phyloP scores from a whole-genome alignment of 208 protist genomes.

The Novymonas esmeraldas region DNA sequence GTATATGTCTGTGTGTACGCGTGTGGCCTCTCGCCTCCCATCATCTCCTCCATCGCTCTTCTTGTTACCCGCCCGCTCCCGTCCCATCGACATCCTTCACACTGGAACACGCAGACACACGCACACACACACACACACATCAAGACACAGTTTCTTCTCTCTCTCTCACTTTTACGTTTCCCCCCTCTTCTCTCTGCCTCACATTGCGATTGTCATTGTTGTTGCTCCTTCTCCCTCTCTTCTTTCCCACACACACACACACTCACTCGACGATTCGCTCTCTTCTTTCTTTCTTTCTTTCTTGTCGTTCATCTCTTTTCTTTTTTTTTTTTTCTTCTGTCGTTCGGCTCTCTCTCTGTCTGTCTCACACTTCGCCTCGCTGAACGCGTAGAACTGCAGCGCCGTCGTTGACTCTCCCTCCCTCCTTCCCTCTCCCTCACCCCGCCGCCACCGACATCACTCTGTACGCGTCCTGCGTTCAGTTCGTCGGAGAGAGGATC shows the following conservation, averaged over 20 bases:
- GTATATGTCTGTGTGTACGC: no score
- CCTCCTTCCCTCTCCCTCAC: constrained; percentile 6
- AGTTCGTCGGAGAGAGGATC: no score
- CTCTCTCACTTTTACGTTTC: neutral
- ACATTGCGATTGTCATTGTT: neutral
- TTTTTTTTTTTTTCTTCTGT: constrained; percentile 2
- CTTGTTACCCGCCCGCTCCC: neutral
- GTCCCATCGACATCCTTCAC: neutral
- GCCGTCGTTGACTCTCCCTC: neutral
- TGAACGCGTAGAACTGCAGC: neutral
- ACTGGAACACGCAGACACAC: neutral
- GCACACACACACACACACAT: neutral
- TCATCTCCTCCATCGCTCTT: neutral
- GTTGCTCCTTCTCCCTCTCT: neutral
- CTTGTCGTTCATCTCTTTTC: constrained; percentile 14
- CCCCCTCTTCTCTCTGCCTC: neutral
- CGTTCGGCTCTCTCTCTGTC: neutral
- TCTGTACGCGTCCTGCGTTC: no score
- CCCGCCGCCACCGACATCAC: no score
- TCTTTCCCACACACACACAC: no score
- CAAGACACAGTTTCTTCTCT: neutral
- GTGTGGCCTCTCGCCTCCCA: no score
- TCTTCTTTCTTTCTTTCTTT: constrained; percentile 9
- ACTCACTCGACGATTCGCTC: neutral
- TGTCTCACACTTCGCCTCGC: neutral